Evolutionary conservation across 352 stramenopile genomes (phyloP), one percentile per base, ranked within the genome.

Genomic region (Globisporangium orthogonon): DNA sequence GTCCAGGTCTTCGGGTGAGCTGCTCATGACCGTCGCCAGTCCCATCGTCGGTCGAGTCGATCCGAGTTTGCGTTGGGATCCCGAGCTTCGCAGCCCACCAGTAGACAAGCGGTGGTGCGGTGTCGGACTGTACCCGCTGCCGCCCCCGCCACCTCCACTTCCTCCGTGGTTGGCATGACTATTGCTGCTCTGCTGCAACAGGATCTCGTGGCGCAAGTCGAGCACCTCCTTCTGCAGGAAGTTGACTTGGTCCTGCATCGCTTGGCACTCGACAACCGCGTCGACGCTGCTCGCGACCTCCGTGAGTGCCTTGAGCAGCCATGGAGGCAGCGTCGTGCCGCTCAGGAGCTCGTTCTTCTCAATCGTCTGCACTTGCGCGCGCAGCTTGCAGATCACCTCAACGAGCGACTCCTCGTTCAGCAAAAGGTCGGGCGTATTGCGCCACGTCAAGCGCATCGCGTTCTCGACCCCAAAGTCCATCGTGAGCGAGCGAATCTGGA

Each of bases 231-330:
- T 91, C 64, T 94, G 81, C 13, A 94, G 58, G 14, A 73, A 86
- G 29, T 66, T 71, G 10, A 94, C 79, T 48, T 94, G 82, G 33
- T 92, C 80, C 15, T 87, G 66, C 37, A 92, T 59, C 7, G 76
- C 58, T 46, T 94, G 84, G 64, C 82, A 91, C 59, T 91, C 82
- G 17, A 94, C 78, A 18, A 91, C 81, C 2, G 80, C 67, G 54
- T 94, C 84, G 31, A 86, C 82, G 51, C 84, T 94, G 60, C 80
- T 84, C 15, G 83, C 80, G n/a, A 94, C 81, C 35, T 92, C 82
- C 0, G 82, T 76, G 49, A 94, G 56, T 5, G 80, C 80, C 45
- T 87, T 81, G 28, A 88, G 65, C 2, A 94, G 65, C 84, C 84
- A 94, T 7, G 76, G 39, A 0, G 82, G 82, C 18, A 94, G 60